phyloP scores from a whole-genome alignment of 148 eudicot species.

The Dianthus caryophyllus region DNA sequence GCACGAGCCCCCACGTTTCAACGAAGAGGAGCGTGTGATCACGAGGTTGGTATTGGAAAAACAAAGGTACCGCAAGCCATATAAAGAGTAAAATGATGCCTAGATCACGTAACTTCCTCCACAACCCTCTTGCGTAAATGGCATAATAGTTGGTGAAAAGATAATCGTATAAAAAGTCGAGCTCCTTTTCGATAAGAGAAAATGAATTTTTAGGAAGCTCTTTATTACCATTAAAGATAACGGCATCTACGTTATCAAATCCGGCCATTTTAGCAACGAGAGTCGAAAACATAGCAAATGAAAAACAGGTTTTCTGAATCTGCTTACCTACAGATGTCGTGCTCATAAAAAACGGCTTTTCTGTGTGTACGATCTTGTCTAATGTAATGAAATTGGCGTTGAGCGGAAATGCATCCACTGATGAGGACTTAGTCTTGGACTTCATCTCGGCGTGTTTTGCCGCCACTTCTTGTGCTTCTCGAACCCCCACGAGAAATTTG shows the following conservation, averaged over 20 bases:
- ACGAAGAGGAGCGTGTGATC: neutral
- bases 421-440: too few relatives aligned
- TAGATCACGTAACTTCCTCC: neutral
- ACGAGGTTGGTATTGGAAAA: neutral
- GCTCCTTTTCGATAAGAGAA: conserved; percentile 2
- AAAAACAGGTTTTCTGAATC: neutral
- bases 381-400: neutral
- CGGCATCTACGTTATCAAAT: too few relatives aligned
- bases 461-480: neutral
- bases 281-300: neutral
- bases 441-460: neutral
- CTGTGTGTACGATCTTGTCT: neutral
- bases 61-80: conserved; percentile 1
- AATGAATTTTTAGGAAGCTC: neutral
- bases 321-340: neutral
- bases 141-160: conserved; percentile 5
- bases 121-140: neutral
- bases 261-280: conserved; percentile 8
- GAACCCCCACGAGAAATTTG: neutral
- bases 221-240: neutral
- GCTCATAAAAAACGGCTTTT: neutral
- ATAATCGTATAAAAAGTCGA: conserved; percentile 1
- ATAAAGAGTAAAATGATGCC: neutral
- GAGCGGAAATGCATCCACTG: neutral
- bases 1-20: neutral